Evolutionary conservation across 1,284 basidiomycete species (phyloP).

Genomic region (Sanghuangporus sanghuang): DNA sequence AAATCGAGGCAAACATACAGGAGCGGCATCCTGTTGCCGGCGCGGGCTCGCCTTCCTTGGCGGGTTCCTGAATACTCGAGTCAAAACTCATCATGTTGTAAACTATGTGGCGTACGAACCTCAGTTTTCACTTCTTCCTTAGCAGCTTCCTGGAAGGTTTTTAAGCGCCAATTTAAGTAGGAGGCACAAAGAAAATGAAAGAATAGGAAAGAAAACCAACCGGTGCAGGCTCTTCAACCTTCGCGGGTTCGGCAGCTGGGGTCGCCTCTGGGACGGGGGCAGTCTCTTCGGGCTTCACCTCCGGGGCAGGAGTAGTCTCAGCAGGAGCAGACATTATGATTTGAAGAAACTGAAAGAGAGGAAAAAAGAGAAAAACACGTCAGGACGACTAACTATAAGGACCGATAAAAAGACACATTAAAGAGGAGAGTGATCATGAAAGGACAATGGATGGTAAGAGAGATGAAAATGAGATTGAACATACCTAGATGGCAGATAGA

Average conservation of each 20-base stretch:
- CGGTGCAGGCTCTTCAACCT: constrained; percentile 29
- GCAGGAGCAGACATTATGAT: constrained; percentile 74
- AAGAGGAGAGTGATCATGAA: background rate
- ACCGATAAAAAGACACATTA: constrained; percentile 19
- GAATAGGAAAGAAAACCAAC: constrained; percentile 21
- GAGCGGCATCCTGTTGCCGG: constrained; percentile 56
- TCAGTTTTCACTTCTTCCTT: constrained; percentile 31
- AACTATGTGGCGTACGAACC: constrained; percentile 6
- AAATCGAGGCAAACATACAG: constrained; percentile 38
- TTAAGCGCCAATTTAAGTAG: background rate
- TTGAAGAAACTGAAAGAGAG: constrained; percentile 35
- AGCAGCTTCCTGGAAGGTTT: constrained; percentile 38
- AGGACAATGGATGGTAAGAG: constrained; percentile 16
- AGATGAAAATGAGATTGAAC: constrained; percentile 18
- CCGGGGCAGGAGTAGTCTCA: constrained; percentile 39
- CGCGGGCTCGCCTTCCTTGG: constrained; percentile 29
- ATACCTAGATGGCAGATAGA: constrained; percentile 20
- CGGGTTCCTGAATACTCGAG: constrained; percentile 26
- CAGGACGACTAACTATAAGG: background rate
- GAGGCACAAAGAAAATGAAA: constrained; percentile 11
- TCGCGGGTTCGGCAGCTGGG: constrained; percentile 25
- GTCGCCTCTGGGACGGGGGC: constrained; percentile 30
- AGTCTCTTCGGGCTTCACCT: constrained; percentile 19
- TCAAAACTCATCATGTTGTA: background rate
- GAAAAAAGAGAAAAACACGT: constrained; percentile 6